Evolutionary conservation across 768 basidiomycete genomes (phyloP), one percentile per base, ranked within the genome.

Genomic region (Tricholomella constricta): DNA sequence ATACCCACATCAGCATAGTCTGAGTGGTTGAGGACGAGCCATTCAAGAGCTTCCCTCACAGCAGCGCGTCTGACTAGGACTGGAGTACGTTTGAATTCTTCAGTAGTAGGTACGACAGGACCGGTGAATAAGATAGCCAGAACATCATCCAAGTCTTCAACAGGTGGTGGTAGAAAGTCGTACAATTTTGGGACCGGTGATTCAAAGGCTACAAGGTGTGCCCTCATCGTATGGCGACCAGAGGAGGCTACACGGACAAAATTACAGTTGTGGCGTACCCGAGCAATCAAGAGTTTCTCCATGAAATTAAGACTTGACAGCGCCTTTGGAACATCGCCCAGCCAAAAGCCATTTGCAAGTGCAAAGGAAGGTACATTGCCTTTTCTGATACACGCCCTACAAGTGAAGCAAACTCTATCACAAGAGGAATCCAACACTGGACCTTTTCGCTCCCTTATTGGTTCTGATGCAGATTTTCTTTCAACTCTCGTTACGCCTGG

Each of bases 121-220:
- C 73, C 72, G 3, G 62, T 69, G 52, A 69, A 73, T 8, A 75
- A 37, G 47, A 73, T 55, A 7, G 69, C 70, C 1, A 75, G 48
- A 0, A 68, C 61, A 17, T 72, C 67, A 48, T 67, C 62, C 1
- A 73, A 34, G 3, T 73, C 68, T 7, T 61, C 57, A n/a, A n/a
- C n/a, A n/a, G 29, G 6, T 31, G 7, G 6, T 12, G 29, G 6
- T 12, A 31, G 29, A 31, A 31, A 31, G n/a, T n/a, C n/a, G n/a
- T n/a, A n/a, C n/a, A n/a, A n/a, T n/a, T n/a, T n/a, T n/a, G n/a
- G n/a, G n/a, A n/a, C n/a, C n/a, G n/a, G n/a, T n/a, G n/a, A n/a
- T n/a, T n/a, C n/a, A n/a, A n/a, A n/a, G n/a, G n/a, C n/a, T n/a
- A n/a, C n/a, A n/a, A n/a, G n/a, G n/a, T n/a, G n/a, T n/a, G n/a